Base-by-base conservation (phyloP, 345 rosid species). In the Pistacia vera region DNA sequence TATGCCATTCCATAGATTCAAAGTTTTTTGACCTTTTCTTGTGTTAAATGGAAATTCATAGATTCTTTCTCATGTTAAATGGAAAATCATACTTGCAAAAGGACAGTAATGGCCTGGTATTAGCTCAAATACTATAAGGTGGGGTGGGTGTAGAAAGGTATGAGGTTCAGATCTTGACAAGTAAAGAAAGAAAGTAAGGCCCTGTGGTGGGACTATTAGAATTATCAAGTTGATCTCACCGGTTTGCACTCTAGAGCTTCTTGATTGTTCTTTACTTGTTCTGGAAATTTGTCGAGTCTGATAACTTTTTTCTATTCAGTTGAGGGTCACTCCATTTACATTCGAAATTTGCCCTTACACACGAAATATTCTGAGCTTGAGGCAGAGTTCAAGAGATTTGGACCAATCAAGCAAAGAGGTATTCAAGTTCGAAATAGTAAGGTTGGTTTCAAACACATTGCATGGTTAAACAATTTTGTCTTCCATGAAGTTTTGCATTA, bases 381-480 rank as follows among this genome's bases (percentile, higher is more conserved):
- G 68, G 84, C 77, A 63, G 85, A 84, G 46, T 90, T 92, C 75
- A 86, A 83, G 83, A 89, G 64, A 70, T 92, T 92, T 81, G 97
- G 97, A 75, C 88, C 91, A 61, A 87, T 92, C 77, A 92, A 86
- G 86, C 82, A 52, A 11, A 89, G 77, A 14, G 97, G 93, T 35
- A 82, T 88, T 75, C 97, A 92, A 90, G 91, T 92, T 76, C 77
- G 92, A 84, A 87, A 89, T 77, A 82, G 83, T 58, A 90, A 89
- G 97, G 95, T 92, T 67, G 74, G 85, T 75, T 76, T 64, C 48
- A 14, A 63, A 49, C n/a, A 13, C 72, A 36, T 60, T 59, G 63
- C 65, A 70, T 70, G 63, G 12, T n/a, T 33, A 68, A 35, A 66
- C 46, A 6, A 17, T 3, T 5, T 51, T 4, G 11, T 57, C 55